These are phyloP conservation scores for Rutidosis leptorrhynchoides DNA, from an alignment of 129 eudicot species.

Conservation along the genomic window DNA sequence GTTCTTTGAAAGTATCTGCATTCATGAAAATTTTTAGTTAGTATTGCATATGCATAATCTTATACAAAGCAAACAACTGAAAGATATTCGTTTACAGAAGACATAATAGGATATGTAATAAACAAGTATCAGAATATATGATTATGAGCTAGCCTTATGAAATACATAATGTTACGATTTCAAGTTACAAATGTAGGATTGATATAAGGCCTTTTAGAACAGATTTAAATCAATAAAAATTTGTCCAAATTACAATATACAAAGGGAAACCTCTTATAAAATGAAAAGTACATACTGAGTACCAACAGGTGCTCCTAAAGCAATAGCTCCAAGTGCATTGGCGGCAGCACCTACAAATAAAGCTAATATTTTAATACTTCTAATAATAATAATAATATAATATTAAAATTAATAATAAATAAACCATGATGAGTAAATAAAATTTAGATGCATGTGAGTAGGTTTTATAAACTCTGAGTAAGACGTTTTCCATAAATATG, in stretches of 20 bases:
- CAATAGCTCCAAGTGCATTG: slow-evolving; percentile 89
- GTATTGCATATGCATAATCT: background rate
- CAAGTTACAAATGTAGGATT: background rate
- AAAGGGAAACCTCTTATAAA: background rate
- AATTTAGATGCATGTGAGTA: background rate
- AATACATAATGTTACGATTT: background rate
- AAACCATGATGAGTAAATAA: background rate
- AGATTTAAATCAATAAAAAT: background rate
- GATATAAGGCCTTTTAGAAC: background rate
- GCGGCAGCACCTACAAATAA: slow-evolving; percentile 64
- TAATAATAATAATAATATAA: background rate
- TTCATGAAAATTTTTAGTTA: slow-evolving; percentile 7
- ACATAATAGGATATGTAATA: background rate
- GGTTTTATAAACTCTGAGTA: background rate
- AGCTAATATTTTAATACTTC: slow-evolving; percentile 13
- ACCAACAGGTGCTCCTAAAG: slow-evolving; percentile 89
- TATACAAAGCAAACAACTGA: background rate
- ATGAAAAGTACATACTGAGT: slow-evolving; percentile 46
- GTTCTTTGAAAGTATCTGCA: slow-evolving; percentile 61
- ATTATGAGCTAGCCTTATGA: background rate
- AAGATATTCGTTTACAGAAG: background rate
- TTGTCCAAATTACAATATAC: background rate
- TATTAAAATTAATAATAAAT: background rate
- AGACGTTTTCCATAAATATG: background rate
- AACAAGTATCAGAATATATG: background rate